Base-by-base conservation (phyloP, 306 rosid genomes). In the Oxytropis ochrocephala region DNA sequence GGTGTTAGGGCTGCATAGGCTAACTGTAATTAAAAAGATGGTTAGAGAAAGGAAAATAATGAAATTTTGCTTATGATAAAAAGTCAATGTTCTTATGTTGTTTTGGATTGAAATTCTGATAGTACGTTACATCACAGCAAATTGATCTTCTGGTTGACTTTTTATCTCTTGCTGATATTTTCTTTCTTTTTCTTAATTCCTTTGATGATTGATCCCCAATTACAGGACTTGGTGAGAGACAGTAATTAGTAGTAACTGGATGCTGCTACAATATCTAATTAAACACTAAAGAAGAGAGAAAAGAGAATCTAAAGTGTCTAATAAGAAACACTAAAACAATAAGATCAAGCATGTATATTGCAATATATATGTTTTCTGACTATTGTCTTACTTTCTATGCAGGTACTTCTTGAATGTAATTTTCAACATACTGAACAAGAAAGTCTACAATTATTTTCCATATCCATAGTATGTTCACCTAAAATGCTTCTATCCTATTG, bases 371-470 rank as follows among this genome's bases (percentile, higher is more conserved):
- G 30, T 60, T 38, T 60, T 39, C 32, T 60, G 16, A 38, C 18
- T 35, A 36, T 36, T 36, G 49, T 38, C 16, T 24, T 32, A 36
- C 5, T 60, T 60, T 38, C 32, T 60, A 60, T 60, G 49, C 66
- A 60, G 66, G 66, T 60, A 60, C 49, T 60, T 60, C 66, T 38
- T 60, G 38, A 60, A 60, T 60, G 66, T 60, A 30, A 60, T 60
- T 60, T 60, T 60, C 49, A 60, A 60, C 49, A 60, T 60, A 38
- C 48, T 60, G 30, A 60, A 60, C 66, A 60, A 60, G 66, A 60
- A 60, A 60, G 66, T 60, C 32, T 60, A 60, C 66, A 60, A 60
- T 38, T 60, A 60, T 38, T 60, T 60, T 60, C 66, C 66, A 60
- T 60, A 60, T 60, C 66, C 66, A 38, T 60, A 36, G 66, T 60